phyloP scores from a whole-genome alignment of 192 early-diverging fungal genomes.

The Backusella mclennaniae region DNA sequence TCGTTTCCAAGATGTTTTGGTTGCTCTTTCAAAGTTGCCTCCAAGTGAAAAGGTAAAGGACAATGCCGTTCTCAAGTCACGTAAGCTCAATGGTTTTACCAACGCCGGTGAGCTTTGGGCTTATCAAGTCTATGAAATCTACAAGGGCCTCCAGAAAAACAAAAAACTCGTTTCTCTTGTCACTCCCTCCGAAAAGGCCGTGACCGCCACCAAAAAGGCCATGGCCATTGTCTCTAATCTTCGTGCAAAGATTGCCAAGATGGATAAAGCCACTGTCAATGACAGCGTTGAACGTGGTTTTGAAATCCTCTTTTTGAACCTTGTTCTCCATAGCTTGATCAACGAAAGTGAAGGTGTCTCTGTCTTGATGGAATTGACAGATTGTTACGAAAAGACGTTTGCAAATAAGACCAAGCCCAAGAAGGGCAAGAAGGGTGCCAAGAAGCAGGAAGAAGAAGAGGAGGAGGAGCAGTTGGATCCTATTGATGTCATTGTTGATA shows the following conservation, averaged over 20 bases:
- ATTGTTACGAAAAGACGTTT: slow-evolving; percentile 73
- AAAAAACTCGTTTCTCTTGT: slow-evolving; percentile 35
- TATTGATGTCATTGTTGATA: slow-evolving; percentile 93
- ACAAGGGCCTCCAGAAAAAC: slow-evolving; percentile 42
- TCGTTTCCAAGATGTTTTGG: slow-evolving; percentile 65
- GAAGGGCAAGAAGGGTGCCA: slow-evolving; percentile 39
- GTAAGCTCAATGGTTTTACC: slow-evolving; percentile 53
- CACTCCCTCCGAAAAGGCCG: slow-evolving; percentile 40
- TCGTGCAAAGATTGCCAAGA: slow-evolving; percentile 32
- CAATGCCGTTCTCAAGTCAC: slow-evolving; percentile 30
- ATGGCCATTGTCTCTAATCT: slow-evolving; percentile 41
- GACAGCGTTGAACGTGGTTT: slow-evolving; percentile 56
- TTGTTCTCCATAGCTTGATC: slow-evolving; percentile 60
- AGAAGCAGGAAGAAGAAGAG: slow-evolving; percentile 25
- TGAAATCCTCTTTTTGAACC: slow-evolving; percentile 69
- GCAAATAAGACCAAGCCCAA: slow-evolving; percentile 37
- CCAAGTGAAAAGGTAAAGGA: slow-evolving; percentile 37
- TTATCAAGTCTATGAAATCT: slow-evolving; percentile 47
- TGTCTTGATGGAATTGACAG: slow-evolving; percentile 67
- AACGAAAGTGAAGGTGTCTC: slow-evolving; percentile 65
- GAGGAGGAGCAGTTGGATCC: slow-evolving; percentile 70
- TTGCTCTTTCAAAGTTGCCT: slow-evolving; percentile 60
- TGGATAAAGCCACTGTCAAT: neutral
- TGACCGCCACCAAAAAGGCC: slow-evolving; percentile 38
- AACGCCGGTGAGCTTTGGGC: slow-evolving; percentile 62